phyloP scores from a whole-genome alignment of 2,329 filamentous ascomycete genomes.

The Penicillium fuscoglaucum region DNA sequence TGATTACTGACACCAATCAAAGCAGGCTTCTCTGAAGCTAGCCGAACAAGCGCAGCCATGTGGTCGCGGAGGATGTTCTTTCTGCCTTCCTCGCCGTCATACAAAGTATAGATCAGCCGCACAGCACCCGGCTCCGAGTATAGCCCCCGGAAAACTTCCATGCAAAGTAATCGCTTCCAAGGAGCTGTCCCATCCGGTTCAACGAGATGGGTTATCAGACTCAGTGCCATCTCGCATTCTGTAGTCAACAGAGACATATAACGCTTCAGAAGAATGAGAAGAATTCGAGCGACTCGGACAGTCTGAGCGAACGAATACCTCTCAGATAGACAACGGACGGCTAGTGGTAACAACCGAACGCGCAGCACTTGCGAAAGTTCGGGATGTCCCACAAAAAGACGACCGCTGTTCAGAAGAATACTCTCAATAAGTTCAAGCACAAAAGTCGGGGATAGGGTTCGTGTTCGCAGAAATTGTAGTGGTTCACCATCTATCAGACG shows the following conservation, averaged over 20 bases:
- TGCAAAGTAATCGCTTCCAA: slow-evolving; percentile 87
- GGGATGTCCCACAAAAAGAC: slow-evolving; percentile 72
- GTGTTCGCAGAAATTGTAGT: slow-evolving; percentile 77
- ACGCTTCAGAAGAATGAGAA: slow-evolving; percentile 76
- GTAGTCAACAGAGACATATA: slow-evolving; percentile 72
- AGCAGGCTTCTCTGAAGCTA: slow-evolving; percentile 86
- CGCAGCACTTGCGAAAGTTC: slow-evolving; percentile 81
- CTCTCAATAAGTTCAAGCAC: slow-evolving; percentile 91
- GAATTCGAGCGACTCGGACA: slow-evolving; percentile 76
- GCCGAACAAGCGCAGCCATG: slow-evolving; percentile 82
- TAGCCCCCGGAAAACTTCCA: slow-evolving; percentile 85
- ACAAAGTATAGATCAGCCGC: slow-evolving; percentile 75
- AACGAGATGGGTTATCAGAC: slow-evolving; percentile 78
- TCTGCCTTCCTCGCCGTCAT: slow-evolving; percentile 70
- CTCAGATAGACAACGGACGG: slow-evolving; percentile 75
- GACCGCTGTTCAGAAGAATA: slow-evolving; percentile 80
- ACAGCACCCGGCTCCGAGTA: slow-evolving; percentile 79
- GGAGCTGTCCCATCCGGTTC: slow-evolving; percentile 75
- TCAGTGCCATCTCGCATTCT: slow-evolving; percentile 81
- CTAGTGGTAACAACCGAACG: slow-evolving; percentile 75
- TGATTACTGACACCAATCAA: slow-evolving; percentile 87
- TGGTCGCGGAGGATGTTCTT: slow-evolving; percentile 78
- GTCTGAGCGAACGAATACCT: slow-evolving; percentile 78
- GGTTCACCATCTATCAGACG: slow-evolving; percentile 81
- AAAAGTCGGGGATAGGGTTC: slow-evolving; percentile 75